These are phyloP conservation scores for Hypoxylon lienhwacheense DNA, from an alignment of 495 filamentous ascomycete species.

Conservation along the genomic window DNA sequence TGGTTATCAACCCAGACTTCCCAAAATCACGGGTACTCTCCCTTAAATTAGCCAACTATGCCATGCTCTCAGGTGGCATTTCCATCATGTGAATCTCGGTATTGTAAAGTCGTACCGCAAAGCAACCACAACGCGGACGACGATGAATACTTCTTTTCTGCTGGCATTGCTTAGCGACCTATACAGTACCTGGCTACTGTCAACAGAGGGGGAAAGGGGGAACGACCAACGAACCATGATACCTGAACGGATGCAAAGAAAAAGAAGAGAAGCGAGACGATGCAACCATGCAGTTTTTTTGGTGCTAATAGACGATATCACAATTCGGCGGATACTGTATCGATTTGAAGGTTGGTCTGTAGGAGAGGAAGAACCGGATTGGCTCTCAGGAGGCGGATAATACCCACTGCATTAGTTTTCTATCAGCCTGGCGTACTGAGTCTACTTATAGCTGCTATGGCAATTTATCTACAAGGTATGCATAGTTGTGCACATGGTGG, in stretches of 20 bases:
- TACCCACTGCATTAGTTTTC: slow-evolving; percentile 35
- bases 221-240: neutral
- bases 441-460: neutral
- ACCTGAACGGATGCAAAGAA: too few species aligned
- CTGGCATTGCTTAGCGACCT: neutral
- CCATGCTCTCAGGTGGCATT: slow-evolving; percentile 46
- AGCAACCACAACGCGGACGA: neutral
- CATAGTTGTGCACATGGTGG: too few species aligned
- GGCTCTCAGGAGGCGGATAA: slow-evolving; percentile 36
- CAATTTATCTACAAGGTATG: neutral
- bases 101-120: neutral
- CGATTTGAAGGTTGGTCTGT: slow-evolving; percentile 17
- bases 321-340: neutral
- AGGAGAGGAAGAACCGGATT: slow-evolving; percentile 24
- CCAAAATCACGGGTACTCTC: slow-evolving; percentile 49
- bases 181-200: neutral
- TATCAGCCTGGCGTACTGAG: slow-evolving; percentile 16
- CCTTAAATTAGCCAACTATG: slow-evolving; percentile 52
- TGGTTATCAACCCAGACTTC: slow-evolving; percentile 52
- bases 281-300: too few species aligned
- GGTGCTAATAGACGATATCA: too few species aligned
- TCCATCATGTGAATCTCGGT: slow-evolving; percentile 36
- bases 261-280: too few species aligned
- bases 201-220: neutral
- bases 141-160: too few species aligned